phyloP scores from a whole-genome alignment of 805 yeast genomes.

The Lachancea waltii region DNA sequence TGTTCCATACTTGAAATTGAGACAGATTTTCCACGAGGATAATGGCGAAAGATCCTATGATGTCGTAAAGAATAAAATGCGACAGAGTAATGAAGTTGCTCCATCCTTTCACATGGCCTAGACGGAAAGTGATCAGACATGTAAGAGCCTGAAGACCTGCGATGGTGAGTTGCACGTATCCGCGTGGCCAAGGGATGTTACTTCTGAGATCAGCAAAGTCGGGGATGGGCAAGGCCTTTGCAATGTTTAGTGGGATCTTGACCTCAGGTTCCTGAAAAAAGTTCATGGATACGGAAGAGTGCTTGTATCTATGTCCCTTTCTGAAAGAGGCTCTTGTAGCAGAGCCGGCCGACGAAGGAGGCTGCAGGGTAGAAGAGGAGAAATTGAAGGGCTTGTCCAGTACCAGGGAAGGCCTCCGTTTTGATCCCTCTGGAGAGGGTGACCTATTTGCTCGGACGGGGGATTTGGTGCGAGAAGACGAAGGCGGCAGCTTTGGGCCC shows the following conservation, averaged over 20 bases:
- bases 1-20: conserved; percentile 91
- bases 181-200: conserved; percentile 55
- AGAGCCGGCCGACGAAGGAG: conserved; percentile 14
- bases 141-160: conserved; percentile 49
- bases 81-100: conserved; percentile 69
- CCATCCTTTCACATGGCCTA: conserved; percentile 53
- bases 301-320: conserved; percentile 92
- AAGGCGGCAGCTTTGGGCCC: conserved; percentile 28
- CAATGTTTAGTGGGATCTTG: conserved; percentile 69
- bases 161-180: conserved; percentile 48
- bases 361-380: conserved; percentile 13
- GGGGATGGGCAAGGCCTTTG: conserved; percentile 48
- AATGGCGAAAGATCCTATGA: conserved; percentile 64
- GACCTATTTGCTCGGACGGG: conserved; percentile 21
- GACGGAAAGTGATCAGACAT: conserved; percentile 49
- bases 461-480: conserved; percentile 24
- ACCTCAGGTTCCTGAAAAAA: conserved; percentile 88
- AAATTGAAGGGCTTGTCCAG: conserved; percentile 29
- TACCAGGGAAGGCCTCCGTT: conserved; percentile 18
- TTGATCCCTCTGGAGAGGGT: conserved; percentile 23
- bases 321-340: conserved; percentile 56
- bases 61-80: conserved; percentile 82
- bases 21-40: conserved; percentile 72
- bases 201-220: conserved; percentile 50
- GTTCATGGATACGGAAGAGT: conserved; percentile 93